Percentiles rank a stretch among this genome's conserved stretches.
Evolutionary conservation across 495 filamentous ascomycete genomes (phyloP).

Genomic region (Paragyromitra xinjiangensis): DNA sequence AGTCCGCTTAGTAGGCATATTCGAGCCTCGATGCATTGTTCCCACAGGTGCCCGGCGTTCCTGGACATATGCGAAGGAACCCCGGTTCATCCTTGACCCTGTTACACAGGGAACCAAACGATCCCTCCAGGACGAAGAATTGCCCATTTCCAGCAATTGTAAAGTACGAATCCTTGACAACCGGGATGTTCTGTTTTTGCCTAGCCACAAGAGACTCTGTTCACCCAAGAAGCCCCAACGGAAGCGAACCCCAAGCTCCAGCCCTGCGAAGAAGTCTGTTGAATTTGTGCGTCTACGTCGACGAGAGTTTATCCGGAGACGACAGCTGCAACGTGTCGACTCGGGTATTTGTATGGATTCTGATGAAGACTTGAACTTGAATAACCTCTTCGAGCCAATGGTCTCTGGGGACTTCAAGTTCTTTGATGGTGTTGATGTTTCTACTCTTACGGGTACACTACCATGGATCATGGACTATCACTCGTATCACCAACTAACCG

Average conservation of each 20-base stretch:
- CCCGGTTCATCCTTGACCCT: slow-evolving; percentile 39
- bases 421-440: slow-evolving; percentile 29
- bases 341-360: slow-evolving; percentile 47
- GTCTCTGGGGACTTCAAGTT: slow-evolving; percentile 26
- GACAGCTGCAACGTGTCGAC: slow-evolving; percentile 43
- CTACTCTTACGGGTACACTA: slow-evolving; percentile 46
- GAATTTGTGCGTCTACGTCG: slow-evolving; percentile 45
- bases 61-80: slow-evolving; percentile 44
- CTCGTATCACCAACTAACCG: slow-evolving; percentile 36
- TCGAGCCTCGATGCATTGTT: slow-evolving; percentile 46
- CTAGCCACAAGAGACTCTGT: slow-evolving; percentile 35
- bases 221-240: slow-evolving; percentile 34
- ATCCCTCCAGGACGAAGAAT: slow-evolving; percentile 29
- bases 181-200: slow-evolving; percentile 44
- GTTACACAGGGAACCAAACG: slow-evolving; percentile 44
- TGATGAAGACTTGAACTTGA: slow-evolving; percentile 33
- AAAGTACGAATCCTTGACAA: slow-evolving; percentile 50
- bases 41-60: slow-evolving; percentile 50
- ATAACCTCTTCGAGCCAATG: slow-evolving; percentile 33
- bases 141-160: slow-evolving; percentile 39
- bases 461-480: slow-evolving; percentile 43
- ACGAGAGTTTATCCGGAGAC: slow-evolving; percentile 33
- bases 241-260: slow-evolving; percentile 28
- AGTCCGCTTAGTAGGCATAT: slow-evolving; percentile 29
- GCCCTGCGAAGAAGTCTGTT: slow-evolving; percentile 33